Evolutionary conservation across 208 protist species (phyloP).

Genomic region (Trichomonas tenax): DNA sequence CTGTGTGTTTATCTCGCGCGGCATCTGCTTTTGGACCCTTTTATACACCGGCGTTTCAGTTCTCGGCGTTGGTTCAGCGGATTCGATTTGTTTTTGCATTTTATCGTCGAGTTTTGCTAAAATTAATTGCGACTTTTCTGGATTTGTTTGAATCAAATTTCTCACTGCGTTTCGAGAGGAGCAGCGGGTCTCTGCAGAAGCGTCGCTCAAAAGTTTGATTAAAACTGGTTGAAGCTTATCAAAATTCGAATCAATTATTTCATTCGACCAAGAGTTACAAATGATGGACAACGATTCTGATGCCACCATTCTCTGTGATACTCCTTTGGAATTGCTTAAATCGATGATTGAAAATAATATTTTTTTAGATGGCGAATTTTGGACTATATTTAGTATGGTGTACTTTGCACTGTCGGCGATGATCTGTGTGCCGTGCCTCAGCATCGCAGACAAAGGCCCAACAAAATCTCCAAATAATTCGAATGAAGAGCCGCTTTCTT

Average conservation of each 20-base stretch:
- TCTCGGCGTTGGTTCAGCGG: background rate
- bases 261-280: background rate
- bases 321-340: background rate
- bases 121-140: background rate
- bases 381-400: background rate
- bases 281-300: background rate
- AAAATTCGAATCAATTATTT: background rate
- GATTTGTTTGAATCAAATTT: background rate
- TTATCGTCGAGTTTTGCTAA: background rate
- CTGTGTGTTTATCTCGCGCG: background rate
- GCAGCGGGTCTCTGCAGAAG: background rate
- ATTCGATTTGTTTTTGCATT: background rate
- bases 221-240: background rate
- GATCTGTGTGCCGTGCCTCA: background rate
- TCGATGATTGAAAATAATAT: background rate
- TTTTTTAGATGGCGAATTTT: background rate
- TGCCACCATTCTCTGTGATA: background rate
- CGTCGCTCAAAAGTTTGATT: background rate
- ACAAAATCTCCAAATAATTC: background rate
- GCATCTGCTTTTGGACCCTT: background rate
- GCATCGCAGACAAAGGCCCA: background rate
- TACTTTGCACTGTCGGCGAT: background rate
- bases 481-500: background rate
- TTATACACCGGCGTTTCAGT: background rate
- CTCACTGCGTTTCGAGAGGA: background rate